Conservation (phyloP, 2,329 filamentous ascomycete species). For the Neofusicoccum ribis region DNA sequence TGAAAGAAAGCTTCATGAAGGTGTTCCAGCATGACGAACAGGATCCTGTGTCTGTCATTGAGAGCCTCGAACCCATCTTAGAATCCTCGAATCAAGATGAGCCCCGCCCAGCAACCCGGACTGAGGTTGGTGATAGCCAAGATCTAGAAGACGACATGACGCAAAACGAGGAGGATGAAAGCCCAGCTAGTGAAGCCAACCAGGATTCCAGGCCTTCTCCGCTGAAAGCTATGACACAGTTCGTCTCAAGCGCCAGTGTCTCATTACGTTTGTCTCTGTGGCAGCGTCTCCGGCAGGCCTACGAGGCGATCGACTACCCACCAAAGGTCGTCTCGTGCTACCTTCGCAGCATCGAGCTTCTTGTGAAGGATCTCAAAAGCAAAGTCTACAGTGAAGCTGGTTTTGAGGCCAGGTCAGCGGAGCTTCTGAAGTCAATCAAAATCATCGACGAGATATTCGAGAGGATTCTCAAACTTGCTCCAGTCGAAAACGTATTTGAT, state of each 20-base stretch:
- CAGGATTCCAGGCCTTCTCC: constrained; percentile 27
- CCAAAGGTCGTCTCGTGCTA: constrained; percentile 89
- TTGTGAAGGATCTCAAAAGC: constrained; percentile 69
- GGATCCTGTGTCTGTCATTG: constrained; percentile 82
- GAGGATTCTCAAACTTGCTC: constrained; percentile 65
- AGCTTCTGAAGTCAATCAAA: constrained; percentile 75
- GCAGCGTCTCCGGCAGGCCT: constrained; percentile 87
- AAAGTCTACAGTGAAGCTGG: constrained; percentile 57
- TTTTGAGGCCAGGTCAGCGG: constrained; percentile 64
- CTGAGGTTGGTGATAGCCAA: constrained; percentile 19
- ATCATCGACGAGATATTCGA: constrained; percentile 75
- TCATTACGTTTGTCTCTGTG: constrained; percentile 85
- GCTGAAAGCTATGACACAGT: constrained; percentile 78
- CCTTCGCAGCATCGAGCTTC: constrained; percentile 80
- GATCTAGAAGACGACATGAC: constrained; percentile 22
- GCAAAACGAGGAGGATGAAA: constrained; percentile 22
- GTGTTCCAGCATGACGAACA: constrained; percentile 82
- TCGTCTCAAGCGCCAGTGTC: constrained; percentile 77
- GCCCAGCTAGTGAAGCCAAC: not conserved
- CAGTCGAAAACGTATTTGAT: constrained; percentile 75
- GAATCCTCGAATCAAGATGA: constrained; percentile 58
- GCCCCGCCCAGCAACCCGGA: not conserved
- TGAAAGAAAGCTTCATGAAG: constrained; percentile 92
- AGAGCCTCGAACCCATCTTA: constrained; percentile 87
- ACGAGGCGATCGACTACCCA: constrained; percentile 77